A percentile compares a stretch with the other conserved stretches of the same genome.
Evolutionary conservation across 106 monocot species (phyloP).

Genomic region (Gastrodia elata): DNA sequence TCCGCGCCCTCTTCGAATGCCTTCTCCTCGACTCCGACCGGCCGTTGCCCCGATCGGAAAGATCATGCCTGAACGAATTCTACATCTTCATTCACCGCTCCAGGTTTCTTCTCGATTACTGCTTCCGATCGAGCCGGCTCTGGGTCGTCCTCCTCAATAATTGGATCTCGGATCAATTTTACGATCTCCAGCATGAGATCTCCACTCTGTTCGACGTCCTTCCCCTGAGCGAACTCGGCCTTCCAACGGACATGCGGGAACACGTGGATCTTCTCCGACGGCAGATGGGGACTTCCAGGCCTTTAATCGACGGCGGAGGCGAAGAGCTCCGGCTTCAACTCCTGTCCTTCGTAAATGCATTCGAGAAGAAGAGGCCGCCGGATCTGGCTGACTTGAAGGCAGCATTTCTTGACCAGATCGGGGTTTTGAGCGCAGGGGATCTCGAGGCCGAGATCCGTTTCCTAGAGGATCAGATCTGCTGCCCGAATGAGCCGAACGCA

Average conservation of each 20-base stretch:
- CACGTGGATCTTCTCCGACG: slow-evolving; percentile 39
- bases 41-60: slow-evolving; percentile 21
- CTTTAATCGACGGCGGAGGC: slow-evolving; percentile 26
- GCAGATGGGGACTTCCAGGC: slow-evolving; percentile 20
- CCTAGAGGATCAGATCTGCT: slow-evolving; percentile 50
- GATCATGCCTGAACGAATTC: slow-evolving; percentile 64
- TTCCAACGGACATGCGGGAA: slow-evolving; percentile 40
- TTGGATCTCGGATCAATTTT: slow-evolving; percentile 45
- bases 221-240: slow-evolving; percentile 30
- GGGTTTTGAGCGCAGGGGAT: slow-evolving; percentile 19
- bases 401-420: slow-evolving; percentile 27
- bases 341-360: slow-evolving; percentile 31
- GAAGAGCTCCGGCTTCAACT: slow-evolving; percentile 36
- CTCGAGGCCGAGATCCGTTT: slow-evolving; percentile 52
- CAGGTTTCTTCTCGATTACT: slow-evolving; percentile 61
- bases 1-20: slow-evolving; percentile 45
- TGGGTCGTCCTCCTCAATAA: slow-evolving; percentile 53
- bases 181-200: slow-evolving; percentile 57
- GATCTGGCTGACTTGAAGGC: slow-evolving; percentile 23
- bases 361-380: slow-evolving; percentile 27
- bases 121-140: slow-evolving; percentile 40
- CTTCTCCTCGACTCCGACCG: slow-evolving; percentile 10
- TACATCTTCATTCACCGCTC: slow-evolving; percentile 68
- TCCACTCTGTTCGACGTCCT: slow-evolving; percentile 77
- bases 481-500: slow-evolving; percentile 33